Base-by-base conservation (phyloP, 352 stramenopile genomes). In the Phytopythium mirpurense region DNA sequence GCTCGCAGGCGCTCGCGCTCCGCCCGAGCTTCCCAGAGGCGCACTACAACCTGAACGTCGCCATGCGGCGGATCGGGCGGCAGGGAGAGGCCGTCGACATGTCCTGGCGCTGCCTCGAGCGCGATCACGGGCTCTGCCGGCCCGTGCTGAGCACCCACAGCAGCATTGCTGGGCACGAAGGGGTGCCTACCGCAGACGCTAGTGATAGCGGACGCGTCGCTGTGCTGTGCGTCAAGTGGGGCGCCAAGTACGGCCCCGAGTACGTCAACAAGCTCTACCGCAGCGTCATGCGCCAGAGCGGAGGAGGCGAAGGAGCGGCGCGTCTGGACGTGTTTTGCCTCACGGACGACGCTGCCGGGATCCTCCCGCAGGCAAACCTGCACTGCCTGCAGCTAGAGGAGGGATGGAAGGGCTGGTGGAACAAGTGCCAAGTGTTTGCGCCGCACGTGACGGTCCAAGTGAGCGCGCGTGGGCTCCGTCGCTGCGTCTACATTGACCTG, bases 211-310 rank as follows among this genome's bases (percentile, higher is more conserved):
- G 15, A 32, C 45, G 43, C 12, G 58, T 87, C 2, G 68, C 74
- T 0, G 69, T 93, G 16, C 56, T 91, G n/a, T 94, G 82, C 42
- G 79, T 94, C 46, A 95, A 95, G 51, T 94, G 83, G 79, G 85
- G 85, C n/a, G 60, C 38, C 47, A 95, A 94, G 56, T 95, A 95
- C 56, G 65, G 63, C 11, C 44, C 78, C 12, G 75, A 86, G n/a
- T 95, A 95, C 55, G 83, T 94, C 11, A 94, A 94, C 58, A 86
- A 65, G 27, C 74, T 95, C 5, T 82, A 64, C 42, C 55, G 58
- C 12, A 69, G 64, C 0, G 38, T 91, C 26, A 48, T 54, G 26
- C 57, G 76, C 15, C 58, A 92, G 32, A 47, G 27, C 6, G 24
- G 49, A n/a, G n/a, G n/a, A n/a, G n/a, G n/a, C n/a, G n/a, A n/a